phyloP scores from a whole-genome alignment of 73 alveolate species.

The Breviolum minutum region DNA sequence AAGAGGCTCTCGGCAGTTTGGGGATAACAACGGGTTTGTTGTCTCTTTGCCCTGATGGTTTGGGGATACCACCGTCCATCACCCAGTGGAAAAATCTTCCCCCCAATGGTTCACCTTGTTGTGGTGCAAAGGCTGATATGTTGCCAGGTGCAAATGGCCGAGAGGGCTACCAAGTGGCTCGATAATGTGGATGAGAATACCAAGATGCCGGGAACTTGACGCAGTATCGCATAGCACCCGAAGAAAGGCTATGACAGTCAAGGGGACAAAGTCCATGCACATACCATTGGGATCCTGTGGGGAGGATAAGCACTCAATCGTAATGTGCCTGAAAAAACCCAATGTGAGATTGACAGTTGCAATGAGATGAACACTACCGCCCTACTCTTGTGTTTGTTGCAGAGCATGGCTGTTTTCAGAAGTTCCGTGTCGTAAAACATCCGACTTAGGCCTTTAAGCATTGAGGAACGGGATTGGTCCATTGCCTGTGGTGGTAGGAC shows the following conservation, averaged over 20 bases:
- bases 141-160: conserved; percentile 85
- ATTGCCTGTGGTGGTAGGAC: conserved; percentile 78
- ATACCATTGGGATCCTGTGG: background rate
- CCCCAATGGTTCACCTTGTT: background rate
- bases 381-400: too few species aligned
- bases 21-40: background rate
- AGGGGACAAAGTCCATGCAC: background rate
- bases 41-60: too few species aligned
- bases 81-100: too few species aligned
- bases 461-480: conserved; percentile 82
- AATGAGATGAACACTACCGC: background rate
- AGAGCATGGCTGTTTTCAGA: too few species aligned
- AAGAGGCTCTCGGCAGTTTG: conserved; percentile 12
- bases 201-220: conserved; percentile 33
- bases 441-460: conserved; percentile 56
- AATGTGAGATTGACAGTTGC: background rate
- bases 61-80: background rate
- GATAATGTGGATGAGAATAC: conserved; percentile 84
- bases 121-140: too few species aligned
- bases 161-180: conserved; percentile 56
- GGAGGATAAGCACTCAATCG: background rate
- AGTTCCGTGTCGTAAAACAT: too few species aligned
- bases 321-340: background rate
- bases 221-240: background rate
- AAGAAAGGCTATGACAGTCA: too few species aligned